Evolutionary conservation across 345 rosid species (phyloP).

Genomic region (Camelina hispida): DNA sequence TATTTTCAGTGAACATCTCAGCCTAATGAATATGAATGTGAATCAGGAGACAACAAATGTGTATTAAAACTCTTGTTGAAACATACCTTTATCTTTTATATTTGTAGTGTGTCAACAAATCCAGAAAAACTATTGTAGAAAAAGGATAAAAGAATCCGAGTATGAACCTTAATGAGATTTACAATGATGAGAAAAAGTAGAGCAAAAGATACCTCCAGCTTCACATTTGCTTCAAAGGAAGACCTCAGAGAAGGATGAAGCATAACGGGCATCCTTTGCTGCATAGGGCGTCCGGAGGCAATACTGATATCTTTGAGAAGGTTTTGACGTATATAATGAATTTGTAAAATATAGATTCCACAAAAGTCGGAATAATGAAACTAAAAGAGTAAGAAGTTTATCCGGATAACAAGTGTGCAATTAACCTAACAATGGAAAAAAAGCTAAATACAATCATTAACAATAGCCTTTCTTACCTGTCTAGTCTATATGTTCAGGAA

Average conservation of each 20-base stretch:
- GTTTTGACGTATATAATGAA: no score
- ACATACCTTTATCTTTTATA: conserved; percentile 37
- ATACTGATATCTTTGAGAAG: no score
- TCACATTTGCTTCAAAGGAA: conserved; percentile 37
- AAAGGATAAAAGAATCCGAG: conserved; percentile 43
- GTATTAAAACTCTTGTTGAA: conserved; percentile 17
- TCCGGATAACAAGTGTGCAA: not conserved
- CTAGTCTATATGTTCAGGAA: no score
- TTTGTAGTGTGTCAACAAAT: conserved; percentile 41
- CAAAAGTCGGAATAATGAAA: not conserved
- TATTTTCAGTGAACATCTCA: conserved; percentile 19
- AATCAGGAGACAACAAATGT: conserved; percentile 3
- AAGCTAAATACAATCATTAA: no score
- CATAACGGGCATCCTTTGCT: no score
- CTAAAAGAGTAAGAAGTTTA: not conserved
- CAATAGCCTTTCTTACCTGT: no score
- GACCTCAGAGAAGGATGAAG: no score
- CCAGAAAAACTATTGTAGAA: conserved; percentile 31
- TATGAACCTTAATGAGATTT: conserved; percentile 39
- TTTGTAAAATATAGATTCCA: conserved; percentile 19
- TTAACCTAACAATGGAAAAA: conserved; percentile 10
- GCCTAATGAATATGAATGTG: conserved; percentile 12
- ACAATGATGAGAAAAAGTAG: conserved; percentile 40
- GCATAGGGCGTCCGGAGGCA: no score
- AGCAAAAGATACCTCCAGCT: conserved; percentile 41